Evolutionary conservation across 768 basidiomycete genomes (phyloP), one percentile per base, ranked within the genome.

Genomic region (Suillus subalutaceus): DNA sequence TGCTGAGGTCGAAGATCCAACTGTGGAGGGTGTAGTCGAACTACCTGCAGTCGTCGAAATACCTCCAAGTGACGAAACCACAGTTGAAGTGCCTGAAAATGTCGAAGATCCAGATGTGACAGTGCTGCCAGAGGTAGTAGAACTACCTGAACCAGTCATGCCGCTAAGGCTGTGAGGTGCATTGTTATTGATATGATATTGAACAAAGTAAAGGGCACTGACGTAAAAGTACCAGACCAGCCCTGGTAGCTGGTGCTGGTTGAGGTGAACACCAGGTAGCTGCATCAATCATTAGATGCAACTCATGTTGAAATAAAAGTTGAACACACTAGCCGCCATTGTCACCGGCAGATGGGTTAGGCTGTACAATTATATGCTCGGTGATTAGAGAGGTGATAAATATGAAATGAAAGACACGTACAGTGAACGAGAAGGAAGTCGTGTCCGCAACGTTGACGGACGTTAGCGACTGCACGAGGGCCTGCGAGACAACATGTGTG

Each of bases 261-360:
- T 4, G 83, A 85, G 35, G 75, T 82, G 71, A 92, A 87, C 66
- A 83, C 83, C 67, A 92, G 73, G 74, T 91, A 92, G 69, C 90
- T 92, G 57, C 6, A 38, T 6, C n/a, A 30, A 37, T 30, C 37
- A 50, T 66, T 63, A 38, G 23, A 40, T 57, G 65, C 71, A 6
- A 67, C 63, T 13, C 23, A 26, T 40, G 53, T 67, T 15, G 64
- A 57, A 10, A 55, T 64, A 30, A 2, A 12, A 12, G 37, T 18
- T 38, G 7, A 63, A 76, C 88, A 66, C 72, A 91, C 90, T 90
- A 92, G 56, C 70, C 69, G 67, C 80, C 78, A 70, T 88, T 79
- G 1, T 87, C 80, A 56, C 89, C 90, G 55, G 83, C 88, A 61
- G 75, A 67, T 0, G 89, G 79, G 69, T 83, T 80, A 57, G 88